These are phyloP conservation scores for Clonostachys byssicola DNA, from an alignment of 2,329 filamentous ascomycete species.

Conservation along the genomic window DNA sequence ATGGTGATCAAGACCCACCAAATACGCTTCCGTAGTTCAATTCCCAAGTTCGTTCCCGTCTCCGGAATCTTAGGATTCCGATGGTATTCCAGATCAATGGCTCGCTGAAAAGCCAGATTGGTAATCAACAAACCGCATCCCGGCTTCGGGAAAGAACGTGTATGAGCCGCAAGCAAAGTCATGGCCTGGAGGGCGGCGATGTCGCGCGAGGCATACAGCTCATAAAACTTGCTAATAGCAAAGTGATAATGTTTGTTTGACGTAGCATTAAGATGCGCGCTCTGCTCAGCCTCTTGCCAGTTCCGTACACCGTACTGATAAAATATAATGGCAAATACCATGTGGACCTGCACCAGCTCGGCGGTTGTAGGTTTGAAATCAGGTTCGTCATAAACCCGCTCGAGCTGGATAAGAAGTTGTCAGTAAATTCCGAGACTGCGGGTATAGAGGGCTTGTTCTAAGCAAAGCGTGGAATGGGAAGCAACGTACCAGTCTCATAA, in stretches of 20 bases:
- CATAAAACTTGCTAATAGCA: conserved; percentile 62
- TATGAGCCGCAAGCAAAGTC: conserved; percentile 66
- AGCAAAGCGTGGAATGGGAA: not conserved
- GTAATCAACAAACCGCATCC: conserved; percentile 68
- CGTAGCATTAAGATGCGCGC: conserved; percentile 52
- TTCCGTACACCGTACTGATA: conserved; percentile 76
- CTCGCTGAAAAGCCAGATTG: conserved; percentile 60
- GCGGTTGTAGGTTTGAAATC: conserved; percentile 56
- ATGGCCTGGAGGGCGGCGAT: conserved; percentile 70
- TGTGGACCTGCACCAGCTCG: conserved; percentile 69
- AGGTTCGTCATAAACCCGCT: conserved; percentile 66
- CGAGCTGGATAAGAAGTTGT: conserved; percentile 36
- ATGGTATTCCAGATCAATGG: conserved; percentile 73
- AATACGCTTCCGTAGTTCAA: conserved; percentile 72
- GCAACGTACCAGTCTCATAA: conserved; percentile 59
- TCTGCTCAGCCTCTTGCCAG: conserved; percentile 46
- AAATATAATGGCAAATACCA: conserved; percentile 74
- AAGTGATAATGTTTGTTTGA: conserved; percentile 80
- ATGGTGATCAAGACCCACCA: conserved; percentile 72
- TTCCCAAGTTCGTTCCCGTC: conserved; percentile 49
- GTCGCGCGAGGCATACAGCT: conserved; percentile 57
- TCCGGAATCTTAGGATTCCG: conserved; percentile 54
- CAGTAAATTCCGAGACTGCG: not conserved
- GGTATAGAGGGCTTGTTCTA: not conserved
- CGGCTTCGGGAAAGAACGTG: conserved; percentile 75